Evolutionary conservation across 1,139 yeast species (phyloP).

Genomic region (Sugiyamaella pinicola): DNA sequence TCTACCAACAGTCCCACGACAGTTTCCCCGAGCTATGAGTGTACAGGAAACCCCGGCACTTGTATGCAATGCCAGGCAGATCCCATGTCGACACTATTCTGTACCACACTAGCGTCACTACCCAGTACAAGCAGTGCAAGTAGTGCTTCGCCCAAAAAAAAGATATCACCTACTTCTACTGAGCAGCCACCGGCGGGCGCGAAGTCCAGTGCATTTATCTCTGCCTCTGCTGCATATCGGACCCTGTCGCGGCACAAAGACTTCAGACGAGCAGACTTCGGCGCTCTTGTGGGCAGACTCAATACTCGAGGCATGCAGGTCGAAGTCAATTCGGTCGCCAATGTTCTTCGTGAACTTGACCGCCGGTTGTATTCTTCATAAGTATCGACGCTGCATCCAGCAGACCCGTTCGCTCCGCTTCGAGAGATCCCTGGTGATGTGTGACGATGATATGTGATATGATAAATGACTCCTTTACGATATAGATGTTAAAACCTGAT

Average conservation of each 20-base stretch:
- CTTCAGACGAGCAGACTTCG: conserved; percentile 70
- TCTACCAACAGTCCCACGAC: conserved; percentile 20
- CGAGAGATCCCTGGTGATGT: background rate
- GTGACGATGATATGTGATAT: background rate
- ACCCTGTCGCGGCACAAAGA: conserved; percentile 80
- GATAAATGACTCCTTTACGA: conserved; percentile 4
- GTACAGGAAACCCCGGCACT: conserved; percentile 88
- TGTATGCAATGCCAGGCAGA: conserved; percentile 82
- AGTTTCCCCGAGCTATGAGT: conserved; percentile 44
- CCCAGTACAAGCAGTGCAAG: conserved; percentile 19
- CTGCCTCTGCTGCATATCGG: conserved; percentile 86
- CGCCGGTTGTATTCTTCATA: conserved; percentile 52
- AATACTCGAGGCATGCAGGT: conserved; percentile 86
- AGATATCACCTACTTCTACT: conserved; percentile 29
- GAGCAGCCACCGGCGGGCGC: conserved; percentile 23
- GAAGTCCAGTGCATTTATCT: conserved; percentile 61
- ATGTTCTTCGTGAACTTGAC: conserved; percentile 77
- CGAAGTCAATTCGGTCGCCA: conserved; percentile 84
- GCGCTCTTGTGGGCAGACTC: conserved; percentile 70
- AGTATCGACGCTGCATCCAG: background rate
- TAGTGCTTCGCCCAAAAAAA: conserved; percentile 23
- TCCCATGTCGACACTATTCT: conserved; percentile 86
- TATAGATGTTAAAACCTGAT: background rate
- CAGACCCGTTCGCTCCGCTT: no score
- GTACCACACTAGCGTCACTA: conserved; percentile 74